Evolutionary conservation across 331 rosid species (phyloP).

Genomic region (Ulmus americana): DNA sequence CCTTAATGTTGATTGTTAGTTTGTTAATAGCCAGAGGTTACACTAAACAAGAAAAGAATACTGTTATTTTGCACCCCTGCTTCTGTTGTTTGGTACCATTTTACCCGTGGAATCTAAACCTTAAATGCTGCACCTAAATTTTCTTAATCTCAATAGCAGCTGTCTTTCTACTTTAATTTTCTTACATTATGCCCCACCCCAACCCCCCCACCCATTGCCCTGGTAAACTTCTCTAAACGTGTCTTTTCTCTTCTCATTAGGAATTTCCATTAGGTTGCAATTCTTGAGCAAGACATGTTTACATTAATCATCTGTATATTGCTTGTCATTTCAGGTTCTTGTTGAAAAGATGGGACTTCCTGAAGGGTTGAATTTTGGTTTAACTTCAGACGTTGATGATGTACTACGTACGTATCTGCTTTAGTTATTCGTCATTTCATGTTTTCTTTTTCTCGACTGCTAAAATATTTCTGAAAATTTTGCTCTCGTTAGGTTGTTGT

Average conservation of each 20-base stretch:
- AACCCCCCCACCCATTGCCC: no score
- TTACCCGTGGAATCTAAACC: no score
- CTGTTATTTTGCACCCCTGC: no score
- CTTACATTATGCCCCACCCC: no score
- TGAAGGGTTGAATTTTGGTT: constrained; percentile 15
- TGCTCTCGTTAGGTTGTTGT: constrained; percentile 26
- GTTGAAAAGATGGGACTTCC: constrained; percentile 45
- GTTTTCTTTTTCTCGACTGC: background rate
- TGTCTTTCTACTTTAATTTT: no score
- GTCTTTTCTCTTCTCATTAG: background rate
- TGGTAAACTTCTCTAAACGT: background rate
- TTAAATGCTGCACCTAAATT: no score
- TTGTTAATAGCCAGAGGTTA: background rate
- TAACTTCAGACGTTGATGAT: constrained; percentile 14
- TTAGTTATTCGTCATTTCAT: background rate
- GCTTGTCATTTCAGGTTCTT: constrained; percentile 26
- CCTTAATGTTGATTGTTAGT: background rate
- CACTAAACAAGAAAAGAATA: background rate
- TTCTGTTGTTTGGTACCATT: no score
- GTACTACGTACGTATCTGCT: constrained; percentile 27
- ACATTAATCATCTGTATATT: background rate
- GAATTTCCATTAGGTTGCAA: background rate
- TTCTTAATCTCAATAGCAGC: no score
- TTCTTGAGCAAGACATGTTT: background rate
- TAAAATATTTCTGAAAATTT: constrained; percentile 12